Base-by-base conservation (phyloP, 2,329 filamentous ascomycete genomes). In the Cyphellophora europaea region DNA sequence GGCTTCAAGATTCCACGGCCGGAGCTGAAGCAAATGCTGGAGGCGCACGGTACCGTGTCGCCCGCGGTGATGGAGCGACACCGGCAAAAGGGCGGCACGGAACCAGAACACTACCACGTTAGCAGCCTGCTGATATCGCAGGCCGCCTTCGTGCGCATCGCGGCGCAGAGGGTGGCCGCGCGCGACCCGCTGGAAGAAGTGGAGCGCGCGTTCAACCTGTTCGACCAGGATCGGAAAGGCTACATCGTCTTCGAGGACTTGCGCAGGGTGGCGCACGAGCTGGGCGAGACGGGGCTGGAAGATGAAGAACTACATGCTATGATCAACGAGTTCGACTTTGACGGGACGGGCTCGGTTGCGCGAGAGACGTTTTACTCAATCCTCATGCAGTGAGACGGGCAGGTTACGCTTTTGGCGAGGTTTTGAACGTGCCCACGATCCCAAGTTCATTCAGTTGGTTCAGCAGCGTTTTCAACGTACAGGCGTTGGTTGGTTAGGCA, bases 261-360 rank as follows among this genome's bases (percentile, higher is more conserved):
- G 61, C 71, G 86, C 43, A 71, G 86, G 38, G 85, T 96, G 16
- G 87, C 89, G 38, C 75, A 86, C 51, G 91, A 96, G 57, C 67
- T 98, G 45, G 91, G 91, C 5, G 89, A 96, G 59, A 66, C 63
- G 5, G 86, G 84, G 10, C 69, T 98, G 48, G 85, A 91, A 49
- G 89, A 98, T 53, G 83, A 93, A 52, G 91, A 98, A 58, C 69
- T 98, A 42, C 71, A 77, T 49, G 87, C 87, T 45, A 98, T 98
- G 91, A 91, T 98, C 63, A 87, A 95, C 53, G 89, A 96, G 61
- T 93, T 96, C 65, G 91, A 98, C 64, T 71, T 95, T 45, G 84
- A 93, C 54, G 89, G 86, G 1, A 93, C 93, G 49, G 88, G 88
- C 8, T 87, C 71, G 38, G 77, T 80, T 46, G 70, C 66, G 31